phyloP scores from a whole-genome alignment of 345 rosid species.

The Barbarea vulgaris region DNA sequence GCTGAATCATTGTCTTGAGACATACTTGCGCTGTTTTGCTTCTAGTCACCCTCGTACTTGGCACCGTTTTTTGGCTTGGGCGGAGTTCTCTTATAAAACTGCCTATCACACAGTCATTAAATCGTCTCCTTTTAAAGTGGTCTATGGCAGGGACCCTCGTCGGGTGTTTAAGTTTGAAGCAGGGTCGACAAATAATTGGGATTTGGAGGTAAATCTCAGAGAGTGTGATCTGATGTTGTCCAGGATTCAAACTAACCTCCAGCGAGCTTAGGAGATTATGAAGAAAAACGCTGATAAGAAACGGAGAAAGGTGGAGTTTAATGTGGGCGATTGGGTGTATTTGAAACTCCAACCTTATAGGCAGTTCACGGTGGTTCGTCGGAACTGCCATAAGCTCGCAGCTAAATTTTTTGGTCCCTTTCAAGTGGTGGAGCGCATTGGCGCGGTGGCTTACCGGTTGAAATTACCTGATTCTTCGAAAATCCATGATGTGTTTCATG shows the following conservation, averaged over 20 bases:
- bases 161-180: neutral
- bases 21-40: neutral
- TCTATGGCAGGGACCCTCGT: rapidly evolving
- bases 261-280: neutral
- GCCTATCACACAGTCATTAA: neutral
- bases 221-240: rapidly evolving
- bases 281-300: neutral
- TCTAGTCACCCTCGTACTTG: neutral
- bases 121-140: rapidly evolving
- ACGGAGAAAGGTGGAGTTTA: rapidly evolving
- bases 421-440: neutral
- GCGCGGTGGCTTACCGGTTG: neutral
- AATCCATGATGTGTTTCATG: neutral
- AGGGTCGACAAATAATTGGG: rapidly evolving
- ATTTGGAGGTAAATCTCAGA: rapidly evolving
- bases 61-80: neutral
- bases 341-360: neutral
- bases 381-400: rapidly evolving
- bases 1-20: neutral
- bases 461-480: rapidly evolving
- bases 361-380: rapidly evolving
- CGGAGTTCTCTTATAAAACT: neutral
- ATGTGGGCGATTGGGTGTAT: neutral
- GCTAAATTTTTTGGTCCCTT: neutral
- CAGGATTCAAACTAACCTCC: rapidly evolving